Percentiles rank a stretch among this genome's conserved stretches.
phyloP scores from a whole-genome alignment of 495 filamentous ascomycete species.

The Lophiostoma macrostomum region DNA sequence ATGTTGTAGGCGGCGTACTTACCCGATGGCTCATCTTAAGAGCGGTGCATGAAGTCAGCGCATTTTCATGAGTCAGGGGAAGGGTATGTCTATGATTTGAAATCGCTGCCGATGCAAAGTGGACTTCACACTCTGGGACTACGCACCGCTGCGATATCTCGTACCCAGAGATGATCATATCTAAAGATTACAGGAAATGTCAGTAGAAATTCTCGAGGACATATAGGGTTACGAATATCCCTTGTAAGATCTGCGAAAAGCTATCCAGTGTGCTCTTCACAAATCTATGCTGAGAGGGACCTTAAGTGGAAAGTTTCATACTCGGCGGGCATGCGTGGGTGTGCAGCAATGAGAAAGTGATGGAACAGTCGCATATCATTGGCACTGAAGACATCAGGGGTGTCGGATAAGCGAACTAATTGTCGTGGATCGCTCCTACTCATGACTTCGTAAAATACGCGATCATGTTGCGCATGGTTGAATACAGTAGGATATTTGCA shows the following conservation, averaged over 20 bases:
- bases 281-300: too few species aligned
- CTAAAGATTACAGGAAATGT: too few species aligned
- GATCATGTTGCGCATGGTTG: conserved; percentile 18
- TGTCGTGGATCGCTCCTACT: conserved; percentile 11
- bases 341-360: conserved; percentile 22
- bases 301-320: neutral
- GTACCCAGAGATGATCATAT: conserved; percentile 13
- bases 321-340: conserved; percentile 12
- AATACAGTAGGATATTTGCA: conserved; percentile 23
- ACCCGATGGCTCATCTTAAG: too few species aligned
- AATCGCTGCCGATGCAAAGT: too few species aligned
- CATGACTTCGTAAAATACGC: conserved; percentile 13
- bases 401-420: conserved; percentile 9
- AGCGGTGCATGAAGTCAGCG: too few species aligned
- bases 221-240: too few species aligned
- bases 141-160: conserved; percentile 1
- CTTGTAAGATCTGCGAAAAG: too few species aligned
- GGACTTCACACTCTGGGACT: neutral
- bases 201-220: too few species aligned
- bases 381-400: conserved; percentile 3
- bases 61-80: too few species aligned
- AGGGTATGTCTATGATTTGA: too few species aligned
- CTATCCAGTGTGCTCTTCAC: too few species aligned
- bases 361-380: conserved; percentile 26
- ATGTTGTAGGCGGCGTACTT: too few species aligned